Base-by-base conservation (phyloP, 2,329 filamentous ascomycete genomes). In the Akanthomyces muscarius region DNA sequence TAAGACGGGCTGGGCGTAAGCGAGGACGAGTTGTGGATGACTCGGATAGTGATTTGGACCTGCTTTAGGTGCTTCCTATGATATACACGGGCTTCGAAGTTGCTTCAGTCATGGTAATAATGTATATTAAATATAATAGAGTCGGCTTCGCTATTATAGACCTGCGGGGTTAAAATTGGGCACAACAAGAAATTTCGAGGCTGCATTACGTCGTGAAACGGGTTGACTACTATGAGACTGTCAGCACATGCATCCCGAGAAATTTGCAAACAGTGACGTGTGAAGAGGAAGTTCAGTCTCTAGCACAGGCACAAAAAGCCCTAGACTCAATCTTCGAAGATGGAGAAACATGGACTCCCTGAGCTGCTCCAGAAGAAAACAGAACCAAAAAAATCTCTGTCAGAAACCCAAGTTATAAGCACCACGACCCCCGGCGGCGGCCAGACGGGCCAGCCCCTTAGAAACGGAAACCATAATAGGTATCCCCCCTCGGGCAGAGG, bases 371-470 rank as follows among this genome's bases (percentile, higher is more conserved):
- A 50, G 8, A 14, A 62, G 2, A 45, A 54, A n/a, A 42, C n/a
- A 23, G 3, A 51, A 47, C 4, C 42, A 42, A 33, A 36, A 65
- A 61, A 63, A 71, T 71, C 70, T 75, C 71, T 68, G 66, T 79
- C 77, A 79, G 77, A 78, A 78, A 78, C 77, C 77, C 75, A 71
- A 66, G 69, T 73, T 79, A 77, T 76, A 79, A 79, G 77, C 77
- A 79, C 74, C 69, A 79, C 77, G 68, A 68, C 76, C 72, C 71
- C 69, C 74, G 71, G 72, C 74, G 64, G 53, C 57, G 68, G 67
- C 68, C 68, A 70, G 69, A 65, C 71, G 71, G 68, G 68, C 65
- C 70, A 63, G 63, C 66, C 63, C 69, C 63, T 62, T 63, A 63
- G 7, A 30, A 63, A 63, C 61, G 61, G 30, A 57, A n/a, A 42